A percentile compares a stretch with the other conserved stretches of the same genome.
Conservation (phyloP, 805 yeast genomes). For the Nakazawaea ambrosiae region DNA sequence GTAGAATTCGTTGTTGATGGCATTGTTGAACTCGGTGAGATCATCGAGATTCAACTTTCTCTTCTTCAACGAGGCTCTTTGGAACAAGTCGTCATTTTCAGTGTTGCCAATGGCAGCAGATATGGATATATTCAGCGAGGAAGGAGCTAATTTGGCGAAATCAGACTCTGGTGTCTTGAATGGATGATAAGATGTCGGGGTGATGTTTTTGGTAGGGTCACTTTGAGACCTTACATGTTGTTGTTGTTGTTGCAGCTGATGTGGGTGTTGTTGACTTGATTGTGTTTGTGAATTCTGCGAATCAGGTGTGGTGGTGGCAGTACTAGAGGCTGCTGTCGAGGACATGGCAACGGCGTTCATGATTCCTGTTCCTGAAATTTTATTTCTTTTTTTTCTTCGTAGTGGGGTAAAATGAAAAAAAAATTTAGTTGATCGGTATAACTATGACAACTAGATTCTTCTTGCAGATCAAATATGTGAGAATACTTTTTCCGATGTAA, state of each 20-base stretch:
- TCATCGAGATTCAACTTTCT: conserved; percentile 3
- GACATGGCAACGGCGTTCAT: no score
- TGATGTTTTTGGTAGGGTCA: conserved; percentile 16
- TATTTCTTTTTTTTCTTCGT: no score
- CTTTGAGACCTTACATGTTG: conserved; percentile 24
- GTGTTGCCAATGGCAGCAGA: not conserved
- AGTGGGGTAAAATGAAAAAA: no score
- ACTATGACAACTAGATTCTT: no score
- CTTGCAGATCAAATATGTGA: no score
- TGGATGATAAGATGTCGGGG: not conserved
- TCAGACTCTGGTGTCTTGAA: conserved; percentile 10
- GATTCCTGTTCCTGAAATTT: no score
- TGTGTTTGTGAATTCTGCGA: no score
- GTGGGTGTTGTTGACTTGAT: not conserved
- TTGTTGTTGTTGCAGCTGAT: conserved; percentile 2
- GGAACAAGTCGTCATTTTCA: not conserved
- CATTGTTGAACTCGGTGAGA: not conserved
- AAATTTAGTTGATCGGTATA: no score
- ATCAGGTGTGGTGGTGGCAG: not conserved
- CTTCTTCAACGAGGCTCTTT: not conserved
- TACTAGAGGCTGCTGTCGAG: not conserved
- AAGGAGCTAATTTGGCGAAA: conserved; percentile 4
- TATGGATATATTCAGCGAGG: no score
- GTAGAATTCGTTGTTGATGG: not conserved
- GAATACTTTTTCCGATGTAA: no score